Base-by-base conservation (phyloP, 805 yeast genomes). In the Schwanniomyces sp. region DNA sequence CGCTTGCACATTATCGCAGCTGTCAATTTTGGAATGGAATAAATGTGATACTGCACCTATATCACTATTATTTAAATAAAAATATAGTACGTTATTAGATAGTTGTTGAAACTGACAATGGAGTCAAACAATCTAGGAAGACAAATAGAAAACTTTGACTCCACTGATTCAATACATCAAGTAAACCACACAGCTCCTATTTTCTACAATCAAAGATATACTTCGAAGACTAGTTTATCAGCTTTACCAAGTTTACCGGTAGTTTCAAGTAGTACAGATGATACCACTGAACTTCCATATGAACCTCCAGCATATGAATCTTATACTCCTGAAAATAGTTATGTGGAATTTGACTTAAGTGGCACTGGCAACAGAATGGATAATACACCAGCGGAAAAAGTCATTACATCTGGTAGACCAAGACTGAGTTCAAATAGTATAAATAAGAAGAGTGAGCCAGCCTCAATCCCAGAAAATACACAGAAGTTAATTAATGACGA, bases 301-400 rank as follows among this genome's bases (percentile, higher is more conserved):
- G 40, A 24, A 37, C 7, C 14, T 2, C 25, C 25, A 21, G 27
- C n/a, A 16, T 21, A n/a, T 18, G 27, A 21, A n/a, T 24, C 40
- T 2, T 5, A 11, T 21, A 21, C 45, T n/a, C 51, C 53, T 2
- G 58, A 56, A 10, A 50, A 43, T 11, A 53, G 56, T 14, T 66
- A 55, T 43, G 63, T 67, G 7, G 72, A 67, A 40, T 67, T 67
- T 46, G 65, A 67, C 50, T 54, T 66, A 40, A 59, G 63, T 26
- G 44, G 26, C 10, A 21, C 39, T 17, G 41, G 34, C n/a, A 38
- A 38, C 28, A 46, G 16, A 21, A 41, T 44, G 5, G 38, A 29
- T 12, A 30, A 41, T 28, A 34, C 38, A 4, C 30, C 45, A 17
- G 37, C 48, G 7, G 50, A 47, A 27, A 49, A 37, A 29, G 40